Evolutionary conservation across 2,329 filamentous ascomycete species (phyloP).

Genomic region (Arthrinium phaeospermum): DNA sequence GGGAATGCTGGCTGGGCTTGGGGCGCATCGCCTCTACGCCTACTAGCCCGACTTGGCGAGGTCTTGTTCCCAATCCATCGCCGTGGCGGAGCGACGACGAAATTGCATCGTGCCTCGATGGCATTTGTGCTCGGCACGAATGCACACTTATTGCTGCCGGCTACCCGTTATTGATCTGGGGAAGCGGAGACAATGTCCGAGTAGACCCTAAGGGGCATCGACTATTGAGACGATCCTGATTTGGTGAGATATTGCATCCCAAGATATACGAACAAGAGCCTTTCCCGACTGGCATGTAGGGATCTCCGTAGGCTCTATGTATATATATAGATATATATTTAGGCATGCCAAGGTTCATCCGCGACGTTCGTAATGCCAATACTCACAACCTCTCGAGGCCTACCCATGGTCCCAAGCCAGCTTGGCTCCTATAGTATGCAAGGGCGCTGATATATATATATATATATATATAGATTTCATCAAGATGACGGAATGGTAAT

Average conservation of each 20-base stretch:
- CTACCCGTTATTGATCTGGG: constrained; percentile 15
- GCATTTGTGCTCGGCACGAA: neutral
- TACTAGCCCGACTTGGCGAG: neutral
- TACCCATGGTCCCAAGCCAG: no score
- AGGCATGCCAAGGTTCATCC: neutral
- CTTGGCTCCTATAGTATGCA: no score
- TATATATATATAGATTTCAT: neutral
- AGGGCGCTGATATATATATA: neutral
- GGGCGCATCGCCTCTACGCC: neutral
- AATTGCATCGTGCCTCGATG: neutral
- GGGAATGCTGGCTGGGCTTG: no score
- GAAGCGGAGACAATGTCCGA: constrained; percentile 2
- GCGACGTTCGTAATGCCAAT: no score
- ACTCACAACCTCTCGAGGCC: no score
- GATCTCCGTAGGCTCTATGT: neutral
- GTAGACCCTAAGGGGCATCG: neutral
- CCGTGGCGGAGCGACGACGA: neutral
- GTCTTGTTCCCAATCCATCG: neutral
- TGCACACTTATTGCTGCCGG: neutral
- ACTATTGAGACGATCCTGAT: constrained; percentile 12
- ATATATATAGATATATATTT: no score
- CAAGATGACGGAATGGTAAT: neutral
- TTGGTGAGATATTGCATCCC: neutral
- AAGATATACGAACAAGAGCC: neutral
- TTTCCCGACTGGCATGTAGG: neutral